phyloP scores from a whole-genome alignment of 2,329 filamentous ascomycete genomes.

The Arthrobotrys musiformis region DNA sequence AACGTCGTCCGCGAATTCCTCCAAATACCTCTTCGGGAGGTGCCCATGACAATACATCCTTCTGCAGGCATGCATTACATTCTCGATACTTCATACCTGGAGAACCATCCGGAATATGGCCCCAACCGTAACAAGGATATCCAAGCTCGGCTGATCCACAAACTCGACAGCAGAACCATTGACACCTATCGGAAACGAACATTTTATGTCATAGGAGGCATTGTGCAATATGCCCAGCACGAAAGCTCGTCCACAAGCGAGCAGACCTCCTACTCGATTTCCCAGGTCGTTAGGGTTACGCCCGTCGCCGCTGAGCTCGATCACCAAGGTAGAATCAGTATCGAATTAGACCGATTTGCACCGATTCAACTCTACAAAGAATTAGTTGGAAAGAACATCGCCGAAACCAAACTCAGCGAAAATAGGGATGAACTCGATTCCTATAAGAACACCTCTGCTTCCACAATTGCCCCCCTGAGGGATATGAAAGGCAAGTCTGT shows the following conservation, averaged over 20 bases:
- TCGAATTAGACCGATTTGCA: conserved; percentile 34
- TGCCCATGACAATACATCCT: conserved; percentile 57
- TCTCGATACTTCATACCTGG: conserved; percentile 55
- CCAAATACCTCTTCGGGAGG: conserved; percentile 55
- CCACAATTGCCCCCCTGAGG: not conserved
- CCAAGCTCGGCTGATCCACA: conserved; percentile 42
- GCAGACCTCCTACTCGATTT: conserved; percentile 15
- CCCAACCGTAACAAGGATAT: conserved; percentile 29
- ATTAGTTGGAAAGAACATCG: not conserved
- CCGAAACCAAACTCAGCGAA: not conserved
- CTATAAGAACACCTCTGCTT: not conserved
- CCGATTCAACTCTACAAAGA: conserved; percentile 10
- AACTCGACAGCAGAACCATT: conserved; percentile 6
- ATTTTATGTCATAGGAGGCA: conserved; percentile 39
- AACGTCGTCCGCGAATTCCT: conserved; percentile 57
- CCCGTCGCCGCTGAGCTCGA: conserved; percentile 28
- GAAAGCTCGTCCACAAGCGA: not conserved
- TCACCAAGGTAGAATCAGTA: conserved; percentile 32
- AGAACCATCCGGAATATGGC: conserved; percentile 57
- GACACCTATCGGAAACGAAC: conserved; percentile 17
- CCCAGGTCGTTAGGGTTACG: conserved; percentile 26
- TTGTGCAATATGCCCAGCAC: conserved; percentile 30
- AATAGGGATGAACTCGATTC: not conserved
- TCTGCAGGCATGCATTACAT: conserved; percentile 59
- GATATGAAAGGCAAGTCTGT: conserved; percentile 27